Base-by-base conservation (phyloP, 805 yeast species). In the Candida taoyuanica region DNA sequence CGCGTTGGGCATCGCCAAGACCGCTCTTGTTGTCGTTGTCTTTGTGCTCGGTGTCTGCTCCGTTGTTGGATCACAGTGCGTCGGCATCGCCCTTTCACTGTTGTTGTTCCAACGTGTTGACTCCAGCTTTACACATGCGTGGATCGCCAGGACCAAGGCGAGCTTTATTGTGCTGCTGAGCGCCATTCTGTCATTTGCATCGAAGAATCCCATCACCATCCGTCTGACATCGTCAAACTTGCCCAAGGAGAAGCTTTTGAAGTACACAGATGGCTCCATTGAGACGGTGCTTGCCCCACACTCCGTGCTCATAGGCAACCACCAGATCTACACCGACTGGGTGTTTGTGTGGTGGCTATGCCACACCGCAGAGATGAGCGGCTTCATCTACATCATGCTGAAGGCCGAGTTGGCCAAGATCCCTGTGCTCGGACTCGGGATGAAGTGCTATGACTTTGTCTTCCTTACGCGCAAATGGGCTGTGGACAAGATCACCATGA, bases 241-340 rank as follows among this genome's bases (percentile, higher is more conserved):
- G 20, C 36, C 42, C 17, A 34, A 26, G 29, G 37, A 33, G 12
- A n/a, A 37, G 2, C 18, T 46, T 5, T 50, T 24, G 12, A 20
- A 34, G n/a, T 37, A 43, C 29, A 23, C 35, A 25, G 39, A 44
- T 36, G 44, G 47, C 0, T 35, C 36, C 5, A 19, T 52, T 6
- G 31, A 42, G 32, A 40, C 63, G 3, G 41, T 49, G 11, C 51
- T 81, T 31, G 58, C 67, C 7, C 74, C 73, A 16, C 71, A 78
- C 28, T 70, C 85, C 0, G 71, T 91, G 2, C 58, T 82, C 32
- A 80, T 89, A 25, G 76, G 93, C n/a, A 91, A 91, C 56, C 98
- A 91, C 60, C 97, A 89, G 63, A 81, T 91, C 17, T 91, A 91
- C 58, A 78, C 91, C 4, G 98, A 91, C 58, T 91, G 98, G 98